Evolutionary conservation across 495 filamentous ascomycete species (phyloP).

Genomic region (Aspergillus egyptiacus): DNA sequence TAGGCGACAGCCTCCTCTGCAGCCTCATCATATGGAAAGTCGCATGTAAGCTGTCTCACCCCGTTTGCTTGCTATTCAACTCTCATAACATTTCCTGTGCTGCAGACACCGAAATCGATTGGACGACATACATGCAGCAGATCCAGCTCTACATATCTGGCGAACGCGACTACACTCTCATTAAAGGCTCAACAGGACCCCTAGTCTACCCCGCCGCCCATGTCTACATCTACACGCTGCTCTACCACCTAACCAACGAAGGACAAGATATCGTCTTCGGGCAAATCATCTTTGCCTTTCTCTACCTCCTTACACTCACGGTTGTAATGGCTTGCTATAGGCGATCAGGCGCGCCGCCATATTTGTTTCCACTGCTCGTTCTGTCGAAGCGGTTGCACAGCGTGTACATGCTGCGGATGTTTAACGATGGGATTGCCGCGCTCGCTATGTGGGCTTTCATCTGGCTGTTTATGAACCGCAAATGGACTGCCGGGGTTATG

Average conservation of each 20-base stretch:
- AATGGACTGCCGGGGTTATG: constrained; percentile 65
- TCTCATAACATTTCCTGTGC: constrained; percentile 18
- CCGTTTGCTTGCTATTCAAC: constrained; percentile 7
- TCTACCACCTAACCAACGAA: constrained; percentile 71
- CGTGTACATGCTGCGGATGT: constrained; percentile 84
- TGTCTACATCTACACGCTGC: constrained; percentile 78
- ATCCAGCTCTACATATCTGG: constrained; percentile 70
- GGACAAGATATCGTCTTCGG: constrained; percentile 72
- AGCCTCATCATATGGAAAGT: constrained; percentile 74
- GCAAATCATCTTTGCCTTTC: constrained; percentile 68
- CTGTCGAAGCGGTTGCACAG: constrained; percentile 91
- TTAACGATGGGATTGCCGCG: constrained; percentile 89
- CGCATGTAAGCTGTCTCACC: constrained; percentile 58
- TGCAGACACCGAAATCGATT: constrained; percentile 96
- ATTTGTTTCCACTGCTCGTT: constrained; percentile 79
- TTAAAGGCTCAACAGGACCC: constrained; percentile 85
- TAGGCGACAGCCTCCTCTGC: constrained; percentile 70
- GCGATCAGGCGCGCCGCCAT: constrained; percentile 73
- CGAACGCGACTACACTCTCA: constrained; percentile 79
- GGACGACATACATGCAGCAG: constrained; percentile 95
- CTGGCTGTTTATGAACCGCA: constrained; percentile 62
- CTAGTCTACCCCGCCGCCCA: constrained; percentile 92
- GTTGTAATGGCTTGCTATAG: constrained; percentile 80
- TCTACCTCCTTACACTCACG: constrained; percentile 71
- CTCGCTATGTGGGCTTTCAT: constrained; percentile 77